Evolutionary conservation across 441 rosid genomes (phyloP).

Genomic region (Geranium incanum): DNA sequence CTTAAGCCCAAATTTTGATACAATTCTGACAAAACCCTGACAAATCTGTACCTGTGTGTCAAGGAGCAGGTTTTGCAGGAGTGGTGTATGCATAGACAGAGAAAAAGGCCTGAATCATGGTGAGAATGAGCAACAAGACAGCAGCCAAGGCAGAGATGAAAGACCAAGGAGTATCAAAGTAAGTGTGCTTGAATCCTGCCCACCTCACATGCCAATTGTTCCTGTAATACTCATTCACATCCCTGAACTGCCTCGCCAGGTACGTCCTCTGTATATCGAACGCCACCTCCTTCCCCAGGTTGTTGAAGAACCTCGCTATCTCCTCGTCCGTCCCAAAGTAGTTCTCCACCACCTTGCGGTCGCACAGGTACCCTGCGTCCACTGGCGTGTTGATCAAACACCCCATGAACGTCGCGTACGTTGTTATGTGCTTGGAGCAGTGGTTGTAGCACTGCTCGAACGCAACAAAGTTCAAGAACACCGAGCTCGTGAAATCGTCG

Average conservation of each 20-base stretch:
- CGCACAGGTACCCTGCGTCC: slow-evolving; percentile 41
- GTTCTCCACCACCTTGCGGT: slow-evolving; percentile 41
- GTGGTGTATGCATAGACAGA: slow-evolving; percentile 18
- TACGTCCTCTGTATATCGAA: slow-evolving; percentile 36
- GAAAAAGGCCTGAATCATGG: slow-evolving; percentile 25
- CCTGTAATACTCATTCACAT: slow-evolving; percentile 40
- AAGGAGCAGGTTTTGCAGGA: slow-evolving; percentile 7
- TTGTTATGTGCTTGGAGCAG: slow-evolving; percentile 40
- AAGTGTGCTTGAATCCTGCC: slow-evolving; percentile 47
- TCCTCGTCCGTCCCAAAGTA: slow-evolving; percentile 44
- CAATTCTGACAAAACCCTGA: no score
- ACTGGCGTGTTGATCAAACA: slow-evolving; percentile 38
- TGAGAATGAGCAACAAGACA: slow-evolving; percentile 31
- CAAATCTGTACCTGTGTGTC: not conserved
- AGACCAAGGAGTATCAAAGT: slow-evolving; percentile 51
- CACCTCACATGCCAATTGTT: slow-evolving; percentile 36
- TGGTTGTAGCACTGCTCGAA: slow-evolving; percentile 44
- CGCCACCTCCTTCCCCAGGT: slow-evolving; percentile 43
- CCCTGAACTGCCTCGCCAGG: slow-evolving; percentile 28
- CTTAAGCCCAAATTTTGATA: no score
- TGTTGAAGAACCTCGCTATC: slow-evolving; percentile 32
- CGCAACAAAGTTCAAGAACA: slow-evolving; percentile 42
- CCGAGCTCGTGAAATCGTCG: slow-evolving; percentile 40
- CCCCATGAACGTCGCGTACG: slow-evolving; percentile 42
- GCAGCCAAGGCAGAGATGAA: slow-evolving; percentile 54